A percentile compares a stretch with the other conserved stretches of the same genome.
These are phyloP conservation scores for Exophiala lecanii-corni DNA, from an alignment of 2,329 filamentous ascomycete species.

Conservation along the genomic window DNA sequence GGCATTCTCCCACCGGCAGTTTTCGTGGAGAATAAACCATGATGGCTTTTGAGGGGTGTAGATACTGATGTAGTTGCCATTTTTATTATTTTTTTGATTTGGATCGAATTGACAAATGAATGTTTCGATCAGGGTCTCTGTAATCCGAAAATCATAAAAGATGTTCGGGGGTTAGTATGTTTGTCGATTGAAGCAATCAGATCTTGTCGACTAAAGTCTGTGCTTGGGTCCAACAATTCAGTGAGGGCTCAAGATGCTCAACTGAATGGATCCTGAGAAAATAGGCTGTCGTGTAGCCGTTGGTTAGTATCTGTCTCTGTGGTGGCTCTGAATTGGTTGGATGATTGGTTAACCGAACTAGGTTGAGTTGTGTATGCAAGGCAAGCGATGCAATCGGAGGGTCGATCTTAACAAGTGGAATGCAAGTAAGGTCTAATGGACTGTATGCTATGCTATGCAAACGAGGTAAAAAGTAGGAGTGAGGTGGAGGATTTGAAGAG, in stretches of 20 bases:
- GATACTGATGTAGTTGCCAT: constrained; percentile 84
- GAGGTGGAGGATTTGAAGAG: constrained; percentile 30
- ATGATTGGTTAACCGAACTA: constrained; percentile 32
- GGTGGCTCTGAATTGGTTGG: constrained; percentile 29
- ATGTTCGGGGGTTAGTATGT: constrained; percentile 31
- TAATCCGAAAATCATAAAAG: constrained; percentile 27
- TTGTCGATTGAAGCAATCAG: constrained; percentile 33
- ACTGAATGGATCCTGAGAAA: constrained; percentile 36
- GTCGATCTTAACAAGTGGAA: constrained; percentile 30
- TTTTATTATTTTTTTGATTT: constrained; percentile 25
- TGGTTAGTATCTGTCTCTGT: constrained; percentile 31
- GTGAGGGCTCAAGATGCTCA: constrained; percentile 34
- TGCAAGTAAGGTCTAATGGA: constrained; percentile 35
- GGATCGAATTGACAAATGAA: constrained; percentile 47
- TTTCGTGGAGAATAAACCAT: constrained; percentile 84
- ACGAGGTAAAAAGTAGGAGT: constrained; percentile 24
- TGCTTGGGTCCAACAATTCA: constrained; percentile 31
- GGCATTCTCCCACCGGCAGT: constrained; percentile 94
- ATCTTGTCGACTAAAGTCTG: constrained; percentile 29
- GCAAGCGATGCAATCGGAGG: constrained; percentile 32
- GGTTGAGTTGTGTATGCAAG: constrained; percentile 21
- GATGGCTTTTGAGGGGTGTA: constrained; percentile 92
- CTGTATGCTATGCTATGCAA: constrained; percentile 32
- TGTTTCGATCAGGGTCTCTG: constrained; percentile 41
- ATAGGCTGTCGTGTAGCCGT: constrained; percentile 22